Evolutionary conservation across 768 basidiomycete genomes (phyloP).

Genomic region (Xerocomellus amylosporus): DNA sequence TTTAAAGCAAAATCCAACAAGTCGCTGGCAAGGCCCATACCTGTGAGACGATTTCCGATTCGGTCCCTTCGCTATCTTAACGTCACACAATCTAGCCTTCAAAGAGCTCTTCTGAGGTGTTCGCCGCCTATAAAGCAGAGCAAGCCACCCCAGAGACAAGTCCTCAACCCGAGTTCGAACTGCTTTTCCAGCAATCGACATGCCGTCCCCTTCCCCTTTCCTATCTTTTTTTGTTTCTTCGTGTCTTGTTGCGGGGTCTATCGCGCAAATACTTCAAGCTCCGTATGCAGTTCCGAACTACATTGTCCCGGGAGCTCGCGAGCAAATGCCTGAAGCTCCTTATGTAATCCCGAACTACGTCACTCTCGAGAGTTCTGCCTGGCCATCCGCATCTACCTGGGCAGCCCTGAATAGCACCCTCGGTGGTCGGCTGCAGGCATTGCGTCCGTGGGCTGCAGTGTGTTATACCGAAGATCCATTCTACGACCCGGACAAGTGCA

Average conservation of each 20-base stretch:
- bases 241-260: not conserved
- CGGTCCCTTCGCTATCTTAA: too few species aligned
- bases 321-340: not conserved
- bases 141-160: not conserved
- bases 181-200: not conserved
- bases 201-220: not conserved
- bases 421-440: constrained; percentile 6
- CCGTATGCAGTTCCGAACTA: not conserved
- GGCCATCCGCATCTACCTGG: constrained; percentile 13
- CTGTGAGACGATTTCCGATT: too few species aligned
- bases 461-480: constrained; percentile 3
- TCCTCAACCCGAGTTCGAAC: not conserved
- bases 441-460: constrained; percentile 21
- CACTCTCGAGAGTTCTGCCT: not conserved
- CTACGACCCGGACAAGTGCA: constrained; percentile 6
- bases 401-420: constrained; percentile 8
- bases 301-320: not conserved
- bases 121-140: not conserved
- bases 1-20: too few species aligned
- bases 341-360: not conserved
- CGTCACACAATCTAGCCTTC: too few species aligned
- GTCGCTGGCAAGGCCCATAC: too few species aligned
- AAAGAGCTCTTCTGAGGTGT: too few species aligned
- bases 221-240: not conserved
- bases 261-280: not conserved